A percentile compares a stretch with the other conserved stretches of the same genome.
Conservation (phyloP, 768 basidiomycete genomes). For the Boletus subcaerulescens region DNA sequence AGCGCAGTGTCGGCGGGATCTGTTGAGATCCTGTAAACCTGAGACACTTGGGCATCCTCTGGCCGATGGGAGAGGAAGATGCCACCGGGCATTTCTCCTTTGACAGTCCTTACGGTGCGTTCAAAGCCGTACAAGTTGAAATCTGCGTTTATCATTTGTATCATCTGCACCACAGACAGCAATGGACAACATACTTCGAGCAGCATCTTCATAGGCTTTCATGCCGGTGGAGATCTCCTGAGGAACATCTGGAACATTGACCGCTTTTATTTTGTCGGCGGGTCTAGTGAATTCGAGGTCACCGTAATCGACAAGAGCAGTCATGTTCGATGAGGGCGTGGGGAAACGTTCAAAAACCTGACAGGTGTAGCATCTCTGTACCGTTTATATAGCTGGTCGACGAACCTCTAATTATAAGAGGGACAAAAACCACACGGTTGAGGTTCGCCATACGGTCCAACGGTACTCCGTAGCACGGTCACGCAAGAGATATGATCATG, state of each 20-base stretch:
- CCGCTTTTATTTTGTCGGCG: slow-evolving; percentile 37
- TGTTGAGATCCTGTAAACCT: slow-evolving; percentile 35
- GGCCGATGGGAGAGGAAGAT: slow-evolving; percentile 40
- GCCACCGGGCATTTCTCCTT: slow-evolving; percentile 13
- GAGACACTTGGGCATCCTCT: slow-evolving; percentile 36
- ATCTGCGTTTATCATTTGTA: slow-evolving; percentile 12
- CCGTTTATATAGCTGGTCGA: slow-evolving; percentile 1
- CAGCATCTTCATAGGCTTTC: slow-evolving; percentile 39
- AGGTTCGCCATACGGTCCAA: neutral
- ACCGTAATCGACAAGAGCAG: slow-evolving; percentile 26
- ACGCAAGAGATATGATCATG: slow-evolving; percentile 5
- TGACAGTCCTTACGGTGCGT: slow-evolving; percentile 10
- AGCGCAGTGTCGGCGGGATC: slow-evolving; percentile 25
- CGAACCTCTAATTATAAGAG: neutral
- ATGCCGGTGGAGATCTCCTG: slow-evolving; percentile 34
- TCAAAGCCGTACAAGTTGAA: slow-evolving; percentile 30
- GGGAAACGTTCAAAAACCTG: neutral
- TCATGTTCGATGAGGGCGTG: slow-evolving; percentile 13
- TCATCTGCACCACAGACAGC: neutral
- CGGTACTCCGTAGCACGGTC: neutral
- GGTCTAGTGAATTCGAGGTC: slow-evolving; percentile 36
- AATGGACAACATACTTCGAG: slow-evolving; percentile 25
- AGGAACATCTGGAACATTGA: slow-evolving; percentile 34
- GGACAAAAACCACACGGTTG: neutral
- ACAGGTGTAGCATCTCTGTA: too few relatives aligned